Evolutionary conservation across 305 asterid genomes (phyloP), one percentile per base, ranked within the genome.

Genomic region (Ajuga reptans): DNA sequence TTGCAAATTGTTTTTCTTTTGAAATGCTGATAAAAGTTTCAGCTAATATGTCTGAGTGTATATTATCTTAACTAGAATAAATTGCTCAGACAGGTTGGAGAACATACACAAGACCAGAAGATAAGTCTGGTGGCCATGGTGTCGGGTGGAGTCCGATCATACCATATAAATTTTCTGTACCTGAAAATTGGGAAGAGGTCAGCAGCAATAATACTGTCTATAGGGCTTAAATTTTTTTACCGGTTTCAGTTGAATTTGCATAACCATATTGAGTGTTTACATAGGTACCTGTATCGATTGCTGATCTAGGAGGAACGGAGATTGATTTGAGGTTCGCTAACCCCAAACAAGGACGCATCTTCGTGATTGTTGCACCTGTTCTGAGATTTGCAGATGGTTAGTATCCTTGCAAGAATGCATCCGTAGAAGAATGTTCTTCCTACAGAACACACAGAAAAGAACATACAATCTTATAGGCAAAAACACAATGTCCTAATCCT

Each of bases 31-130:
- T 9, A 8, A 39, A 8, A 39, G 10, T 0, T 7, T 39, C 10
- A 37, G 10, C 45, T 6, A 39, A 39, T 39, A 7, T 8, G 9
- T 39, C 45, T 1, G 6, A 39, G 45, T 39, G n/a, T 11, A 39
- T 39, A 2, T 39, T 9, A 8, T 39, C 45, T 39, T 39, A 39
- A 39, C 80, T 66, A 75, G 77, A 62, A 69, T 43, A 60, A 75
- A 78, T 29, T 84, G 85, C 81, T 87, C 94, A 89, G 98, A 80
- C 96, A 92, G 98, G 97, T 86, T 92, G 98, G 97, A 92, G 97
- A 83, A 88, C 90, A 50, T 92, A 92, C 80, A 81, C 66, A 72
- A 88, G 97, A 80, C 98, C 98, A 6, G 98, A 90, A 12, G 98
- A 92, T 47, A 92, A 90, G 74, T 90, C 96, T 1, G 93, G 98